phyloP scores from a whole-genome alignment of 148 eudicot species.

The Chenopodium formosanum region DNA sequence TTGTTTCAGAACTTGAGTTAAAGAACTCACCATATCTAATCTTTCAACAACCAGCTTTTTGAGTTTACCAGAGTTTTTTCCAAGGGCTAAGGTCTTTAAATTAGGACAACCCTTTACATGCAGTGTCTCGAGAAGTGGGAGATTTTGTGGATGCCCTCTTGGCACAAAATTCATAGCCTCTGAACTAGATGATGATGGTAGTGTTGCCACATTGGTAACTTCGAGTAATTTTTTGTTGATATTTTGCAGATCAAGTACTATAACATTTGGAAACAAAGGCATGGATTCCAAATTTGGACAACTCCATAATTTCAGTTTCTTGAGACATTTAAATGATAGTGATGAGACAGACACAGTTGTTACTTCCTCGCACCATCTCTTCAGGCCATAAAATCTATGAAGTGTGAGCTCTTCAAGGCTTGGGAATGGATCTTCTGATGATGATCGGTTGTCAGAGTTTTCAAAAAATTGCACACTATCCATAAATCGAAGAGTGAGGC shows the following conservation, averaged over 20 bases:
- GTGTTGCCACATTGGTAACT: neutral
- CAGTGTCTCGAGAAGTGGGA: slow-evolving; percentile 5
- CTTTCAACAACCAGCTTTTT: slow-evolving; percentile 11
- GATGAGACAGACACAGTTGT: neutral
- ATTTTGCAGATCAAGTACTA: slow-evolving; percentile 7
- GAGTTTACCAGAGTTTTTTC: neutral
- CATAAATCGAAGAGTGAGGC: slow-evolving; percentile 10
- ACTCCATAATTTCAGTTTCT: slow-evolving; percentile 12
- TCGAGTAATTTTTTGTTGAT: slow-evolving; percentile 9
- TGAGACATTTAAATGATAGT: slow-evolving; percentile 2
- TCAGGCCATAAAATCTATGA: slow-evolving; percentile 2
- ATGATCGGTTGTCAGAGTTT: neutral
- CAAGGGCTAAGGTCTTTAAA: neutral
- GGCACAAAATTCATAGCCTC: neutral
- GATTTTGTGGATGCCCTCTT: slow-evolving; percentile 5
- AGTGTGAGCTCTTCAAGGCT: slow-evolving; percentile 17
- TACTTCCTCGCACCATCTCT: slow-evolving; percentile 18
- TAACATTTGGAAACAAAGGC: slow-evolving; percentile 13
- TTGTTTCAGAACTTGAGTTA: neutral
- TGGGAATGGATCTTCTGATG: slow-evolving; percentile 5
- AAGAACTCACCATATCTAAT: slow-evolving; percentile 9
- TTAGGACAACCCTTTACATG: slow-evolving; percentile 9
- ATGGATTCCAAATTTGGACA: slow-evolving; percentile 23
- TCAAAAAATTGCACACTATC: slow-evolving; percentile 7
- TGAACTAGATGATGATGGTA: neutral